phyloP scores from a whole-genome alignment of 139 green algal species.

The Closterium sp. region DNA sequence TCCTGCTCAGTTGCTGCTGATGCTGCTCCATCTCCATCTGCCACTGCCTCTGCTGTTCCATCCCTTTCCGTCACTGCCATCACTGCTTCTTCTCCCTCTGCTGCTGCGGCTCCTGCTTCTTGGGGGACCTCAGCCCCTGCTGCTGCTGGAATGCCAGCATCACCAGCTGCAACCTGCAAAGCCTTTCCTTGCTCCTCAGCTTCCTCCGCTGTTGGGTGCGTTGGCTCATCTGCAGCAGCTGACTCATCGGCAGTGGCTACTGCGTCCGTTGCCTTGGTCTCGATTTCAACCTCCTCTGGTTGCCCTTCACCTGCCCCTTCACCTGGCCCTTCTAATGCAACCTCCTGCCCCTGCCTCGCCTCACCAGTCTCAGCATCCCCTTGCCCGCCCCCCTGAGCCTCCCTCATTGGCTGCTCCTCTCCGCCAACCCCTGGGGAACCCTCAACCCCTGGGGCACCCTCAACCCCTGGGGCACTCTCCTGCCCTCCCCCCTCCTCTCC shows the following conservation, averaged over 20 bases:
- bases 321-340: too few species aligned
- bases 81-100: neutral
- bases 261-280: too few species aligned
- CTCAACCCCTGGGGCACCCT: too few species aligned
- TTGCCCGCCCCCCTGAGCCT: neutral
- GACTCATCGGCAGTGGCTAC: too few species aligned
- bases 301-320: neutral
- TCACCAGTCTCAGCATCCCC: neutral
- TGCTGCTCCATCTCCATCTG: neutral
- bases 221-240: too few species aligned
- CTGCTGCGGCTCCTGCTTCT: neutral
- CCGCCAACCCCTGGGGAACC: too few species aligned
- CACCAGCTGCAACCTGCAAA: neutral
- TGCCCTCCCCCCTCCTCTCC: neutral
- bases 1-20: neutral
- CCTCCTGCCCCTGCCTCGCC: neutral
- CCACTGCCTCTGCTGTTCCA: too few species aligned
- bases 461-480: neutral
- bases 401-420: neutral
- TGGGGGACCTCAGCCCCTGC: too few species aligned
- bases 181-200: neutral
- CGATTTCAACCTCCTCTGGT: neutral
- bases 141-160: neutral
- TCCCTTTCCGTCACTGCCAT: too few species aligned
- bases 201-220: neutral